Evolutionary conservation across 208 protist genomes (phyloP), one percentile per base, ranked within the genome.

Genomic region (Polymyxa betae): DNA sequence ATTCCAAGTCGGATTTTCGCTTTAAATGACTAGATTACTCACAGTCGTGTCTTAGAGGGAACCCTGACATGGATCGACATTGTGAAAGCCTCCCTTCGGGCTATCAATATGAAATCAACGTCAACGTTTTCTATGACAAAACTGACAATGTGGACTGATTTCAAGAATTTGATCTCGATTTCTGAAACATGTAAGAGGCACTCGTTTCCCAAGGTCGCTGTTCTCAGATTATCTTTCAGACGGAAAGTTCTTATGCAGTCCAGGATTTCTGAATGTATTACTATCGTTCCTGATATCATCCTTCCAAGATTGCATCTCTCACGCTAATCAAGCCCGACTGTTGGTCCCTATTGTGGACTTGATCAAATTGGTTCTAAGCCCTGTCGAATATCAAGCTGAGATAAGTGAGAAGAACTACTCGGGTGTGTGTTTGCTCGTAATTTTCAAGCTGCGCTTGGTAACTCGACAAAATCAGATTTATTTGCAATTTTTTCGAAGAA

Each of bases 331-430:
- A 82, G 35, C 16, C n/a, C 5, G 72, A 35, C 72, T 82, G 16
- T n/a, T 82, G n/a, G 72, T 35, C 10, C 72, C 72, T 45, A 82
- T 82, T 43, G 72, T 35, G 16, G 72, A 82, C 5, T 20, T 43
- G 5, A 12, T 82, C 40, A 35, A 43, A 35, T 38, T 82, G 5
- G n/a, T 82, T 43, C 5, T 82, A 20, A 35, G n/a, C 5, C 72
- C 72, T 40, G 35, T 82, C 72, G 72, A 82, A 43, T 82, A 82
- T 43, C 72, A 82, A 43, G 16, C 72, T n/a, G 72, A 82, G n/a
- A 82, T 82, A 82, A 82, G 72, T 43, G 72, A 82, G 35, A 35
- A 82, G n/a, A 20, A 45, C 16, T 82, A 82, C 40, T 40, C 72
- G 16, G 72, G 72, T 82, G 35, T n/a, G n/a, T n/a, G n/a, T n/a